Evolutionary conservation across 495 filamentous ascomycete genomes (phyloP).

Genomic region (Alectoria sarmentosa): DNA sequence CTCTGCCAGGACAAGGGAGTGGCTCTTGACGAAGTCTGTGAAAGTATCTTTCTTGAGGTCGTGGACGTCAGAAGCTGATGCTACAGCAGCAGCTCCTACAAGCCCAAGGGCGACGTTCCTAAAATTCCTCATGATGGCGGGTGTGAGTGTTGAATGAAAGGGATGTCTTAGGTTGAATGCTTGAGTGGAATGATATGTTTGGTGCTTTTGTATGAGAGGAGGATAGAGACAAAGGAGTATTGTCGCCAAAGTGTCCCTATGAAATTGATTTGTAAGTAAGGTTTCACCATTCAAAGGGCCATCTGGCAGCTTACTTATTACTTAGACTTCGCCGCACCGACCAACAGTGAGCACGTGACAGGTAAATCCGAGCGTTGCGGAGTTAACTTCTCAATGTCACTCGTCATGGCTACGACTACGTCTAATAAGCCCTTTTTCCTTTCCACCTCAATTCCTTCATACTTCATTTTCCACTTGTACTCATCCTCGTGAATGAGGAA

Average conservation of each 20-base stretch:
- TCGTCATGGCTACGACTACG: too few species aligned
- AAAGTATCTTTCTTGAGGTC: conserved; percentile 83
- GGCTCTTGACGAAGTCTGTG: conserved; percentile 70
- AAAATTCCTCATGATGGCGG: conserved; percentile 50
- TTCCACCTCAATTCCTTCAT: too few species aligned
- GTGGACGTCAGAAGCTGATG: conserved; percentile 75
- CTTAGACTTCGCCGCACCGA: not conserved
- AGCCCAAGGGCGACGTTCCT: conserved; percentile 51
- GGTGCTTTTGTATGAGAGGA: not conserved
- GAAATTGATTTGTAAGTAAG: conserved; percentile 1
- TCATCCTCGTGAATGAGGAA: too few species aligned
- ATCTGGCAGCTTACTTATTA: not conserved
- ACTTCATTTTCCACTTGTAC: too few species aligned
- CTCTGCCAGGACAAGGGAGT: conserved; percentile 88
- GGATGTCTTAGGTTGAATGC: not conserved
- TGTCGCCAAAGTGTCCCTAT: not conserved
- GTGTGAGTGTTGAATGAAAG: not conserved
- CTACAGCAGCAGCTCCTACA: conserved; percentile 51
- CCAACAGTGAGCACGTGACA: not conserved
- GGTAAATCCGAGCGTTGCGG: too few species aligned
- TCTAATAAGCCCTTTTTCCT: not conserved
- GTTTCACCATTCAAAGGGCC: not conserved
- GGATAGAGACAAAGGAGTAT: not conserved
- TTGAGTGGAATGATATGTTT: not conserved
- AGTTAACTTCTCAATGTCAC: too few species aligned